These are phyloP conservation scores for Phytophthora sp. DNA, from an alignment of 352 stramenopile genomes.

Conservation along the genomic window DNA sequence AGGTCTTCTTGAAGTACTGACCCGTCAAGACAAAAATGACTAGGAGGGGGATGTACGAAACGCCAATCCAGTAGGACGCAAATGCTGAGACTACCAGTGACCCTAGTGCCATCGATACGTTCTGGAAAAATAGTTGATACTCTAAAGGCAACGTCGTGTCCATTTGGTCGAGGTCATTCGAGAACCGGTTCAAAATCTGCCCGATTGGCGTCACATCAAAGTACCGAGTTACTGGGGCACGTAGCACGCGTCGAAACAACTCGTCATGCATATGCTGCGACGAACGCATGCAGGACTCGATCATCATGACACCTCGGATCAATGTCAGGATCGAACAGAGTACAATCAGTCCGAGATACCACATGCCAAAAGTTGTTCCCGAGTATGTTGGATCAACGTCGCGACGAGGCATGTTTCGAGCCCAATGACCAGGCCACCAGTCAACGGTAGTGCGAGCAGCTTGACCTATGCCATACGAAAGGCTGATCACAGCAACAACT, in stretches of 20 bases:
- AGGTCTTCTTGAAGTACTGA: slow-evolving; percentile 87
- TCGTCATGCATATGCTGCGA: slow-evolving; percentile 45
- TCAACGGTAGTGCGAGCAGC: slow-evolving; percentile 11
- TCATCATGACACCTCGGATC: slow-evolving; percentile 36
- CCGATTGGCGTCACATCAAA: slow-evolving; percentile 62
- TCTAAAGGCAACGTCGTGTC: slow-evolving; percentile 42
- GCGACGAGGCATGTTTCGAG: slow-evolving; percentile 12
- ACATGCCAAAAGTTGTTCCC: slow-evolving; percentile 26
- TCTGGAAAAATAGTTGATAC: slow-evolving; percentile 45
- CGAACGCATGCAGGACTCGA: slow-evolving; percentile 37
- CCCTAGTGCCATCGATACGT: slow-evolving; percentile 32
- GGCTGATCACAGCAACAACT: not conserved
- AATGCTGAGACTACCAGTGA: slow-evolving; percentile 41
- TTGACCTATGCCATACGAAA: slow-evolving; percentile 7
- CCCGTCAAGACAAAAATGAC: slow-evolving; percentile 51
- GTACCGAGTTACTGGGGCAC: slow-evolving; percentile 51
- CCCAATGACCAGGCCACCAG: slow-evolving; percentile 28
- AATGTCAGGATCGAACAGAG: slow-evolving; percentile 29
- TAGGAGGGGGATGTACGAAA: slow-evolving; percentile 62
- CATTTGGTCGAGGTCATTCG: slow-evolving; percentile 56
- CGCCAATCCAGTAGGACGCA: slow-evolving; percentile 37
- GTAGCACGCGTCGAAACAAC: slow-evolving; percentile 46
- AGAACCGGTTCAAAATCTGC: slow-evolving; percentile 60
- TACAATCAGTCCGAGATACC: slow-evolving; percentile 47
- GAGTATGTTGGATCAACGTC: slow-evolving; percentile 38